These are phyloP conservation scores for Ustilago hordei DNA, from an alignment of 1,284 basidiomycete genomes.

Conservation along the genomic window DNA sequence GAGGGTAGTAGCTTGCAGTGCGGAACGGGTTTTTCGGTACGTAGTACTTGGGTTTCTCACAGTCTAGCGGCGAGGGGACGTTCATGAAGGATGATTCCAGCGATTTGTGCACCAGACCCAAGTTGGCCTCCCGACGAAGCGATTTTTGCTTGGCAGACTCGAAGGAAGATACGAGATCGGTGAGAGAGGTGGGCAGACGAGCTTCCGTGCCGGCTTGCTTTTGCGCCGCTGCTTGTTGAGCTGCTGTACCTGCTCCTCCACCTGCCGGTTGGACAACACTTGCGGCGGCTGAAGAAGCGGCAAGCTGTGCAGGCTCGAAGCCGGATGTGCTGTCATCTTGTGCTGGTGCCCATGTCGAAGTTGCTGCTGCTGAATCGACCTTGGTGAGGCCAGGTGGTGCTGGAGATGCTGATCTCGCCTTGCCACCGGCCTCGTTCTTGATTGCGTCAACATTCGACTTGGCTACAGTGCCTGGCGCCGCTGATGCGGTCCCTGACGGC, in stretches of 20 bases:
- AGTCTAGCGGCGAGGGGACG: constrained; percentile 91
- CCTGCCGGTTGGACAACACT: constrained; percentile 57
- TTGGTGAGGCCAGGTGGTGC: constrained; percentile 47
- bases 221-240: constrained; percentile 53
- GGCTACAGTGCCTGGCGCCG: constrained; percentile 20
- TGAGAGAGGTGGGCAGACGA: constrained; percentile 79
- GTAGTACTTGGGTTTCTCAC: constrained; percentile 80
- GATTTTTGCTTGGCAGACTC: constrained; percentile 94
- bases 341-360: constrained; percentile 15
- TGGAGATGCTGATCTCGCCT: constrained; percentile 41
- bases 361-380: constrained; percentile 20
- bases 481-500: constrained; percentile 13
- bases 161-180: constrained; percentile 93
- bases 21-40: constrained; percentile 91
- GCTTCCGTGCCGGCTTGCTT: constrained; percentile 60
- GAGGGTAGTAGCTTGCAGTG: constrained; percentile 95
- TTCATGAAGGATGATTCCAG: constrained; percentile 89
- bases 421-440: constrained; percentile 26
- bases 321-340: constrained; percentile 17
- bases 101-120: constrained; percentile 79
- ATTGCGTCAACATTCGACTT: constrained; percentile 35
- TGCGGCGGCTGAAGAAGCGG: constrained; percentile 71
- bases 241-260: constrained; percentile 54
- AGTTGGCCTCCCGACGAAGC: constrained; percentile 85
- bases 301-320: constrained; percentile 63